Base-by-base conservation (phyloP, 1,284 basidiomycete genomes). In the Bondarzewia mesenterica region DNA sequence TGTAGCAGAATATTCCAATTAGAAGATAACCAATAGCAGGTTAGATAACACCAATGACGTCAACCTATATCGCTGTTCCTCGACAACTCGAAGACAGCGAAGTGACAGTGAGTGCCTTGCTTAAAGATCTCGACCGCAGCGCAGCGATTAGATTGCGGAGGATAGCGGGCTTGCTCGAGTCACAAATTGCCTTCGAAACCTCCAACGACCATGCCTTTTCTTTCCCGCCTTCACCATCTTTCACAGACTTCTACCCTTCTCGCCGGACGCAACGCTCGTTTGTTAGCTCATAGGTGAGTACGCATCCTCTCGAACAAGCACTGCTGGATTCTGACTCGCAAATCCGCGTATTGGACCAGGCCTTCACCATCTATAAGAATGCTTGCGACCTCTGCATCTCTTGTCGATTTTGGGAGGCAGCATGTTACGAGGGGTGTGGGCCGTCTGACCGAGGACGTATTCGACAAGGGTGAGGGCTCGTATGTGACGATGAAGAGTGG, bases 401-500 rank as follows among this genome's bases (percentile, higher is more conserved):
- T 52, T n/a, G 22, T 56, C 41, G 58, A 68, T 8, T 78, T 85
- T 57, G 82, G 82, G 20, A 68, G 75, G 51, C 69, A 69, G 37
- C 80, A 90, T 66, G 82, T 90, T 51, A 86, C 79, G 8, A 75
- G 77, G 41, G 89, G 89, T 6, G 63, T 91, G 7, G 77, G 71
- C 4, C 72, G 85, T 39, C 67, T 83, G 43, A 79, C 81, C 0
- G 77, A 90, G 51, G 83, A 81, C 7, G 74, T 94, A 49, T 83
- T 94, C 67, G 71, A 74, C 48, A 85, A 82, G 58, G 92, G 85
- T 36, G 72, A 82, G 58, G 92, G 91, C 10, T 82, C 87, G 2
- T 88, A 84, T 60, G 80, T 91, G 49, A 71, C 70, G 29, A 78
- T 85, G 51, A 72, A 81, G 39, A 83, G 90, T 55, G 91, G 89